These are phyloP conservation scores for Phytophthora kernoviae DNA, from an alignment of 352 stramenopile genomes.

Conservation along the genomic window DNA sequence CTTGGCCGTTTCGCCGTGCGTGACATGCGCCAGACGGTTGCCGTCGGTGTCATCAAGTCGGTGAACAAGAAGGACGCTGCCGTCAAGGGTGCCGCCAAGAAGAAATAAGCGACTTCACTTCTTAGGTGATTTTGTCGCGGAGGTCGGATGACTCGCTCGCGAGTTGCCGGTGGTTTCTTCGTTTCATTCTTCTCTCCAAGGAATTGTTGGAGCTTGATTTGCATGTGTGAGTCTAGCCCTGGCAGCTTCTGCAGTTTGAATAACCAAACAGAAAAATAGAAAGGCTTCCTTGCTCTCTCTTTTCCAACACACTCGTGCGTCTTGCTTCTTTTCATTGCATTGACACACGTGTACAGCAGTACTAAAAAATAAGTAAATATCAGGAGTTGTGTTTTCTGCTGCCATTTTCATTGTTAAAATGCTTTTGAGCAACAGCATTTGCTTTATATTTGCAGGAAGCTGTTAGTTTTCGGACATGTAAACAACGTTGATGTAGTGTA, in stretches of 20 bases:
- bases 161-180: constrained; percentile 16
- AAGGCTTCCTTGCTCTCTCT: constrained; percentile 39
- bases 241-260: constrained; percentile 42
- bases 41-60: constrained; percentile 76
- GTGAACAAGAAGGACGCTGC: constrained; percentile 16
- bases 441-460: no score
- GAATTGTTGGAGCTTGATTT: constrained; percentile 26
- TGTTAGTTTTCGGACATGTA: no score
- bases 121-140: constrained; percentile 27
- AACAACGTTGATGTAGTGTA: neutral
- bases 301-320: constrained; percentile 1
- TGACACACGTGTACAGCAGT: neutral
- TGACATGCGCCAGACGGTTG: constrained; percentile 97
- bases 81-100: constrained; percentile 13
- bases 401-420: no score
- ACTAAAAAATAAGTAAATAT: no score
- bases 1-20: constrained; percentile 96
- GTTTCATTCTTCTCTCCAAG: constrained; percentile 33
- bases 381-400: no score
- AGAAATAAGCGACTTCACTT: constrained; percentile 23
- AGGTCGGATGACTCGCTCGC: constrained; percentile 8
- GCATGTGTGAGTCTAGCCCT: constrained; percentile 24
- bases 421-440: no score
- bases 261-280: constrained; percentile 51
- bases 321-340: neutral